Evolutionary conservation across 495 filamentous ascomycete species (phyloP), one percentile per base, ranked within the genome.

Genomic region (Penicillium samsonianum): DNA sequence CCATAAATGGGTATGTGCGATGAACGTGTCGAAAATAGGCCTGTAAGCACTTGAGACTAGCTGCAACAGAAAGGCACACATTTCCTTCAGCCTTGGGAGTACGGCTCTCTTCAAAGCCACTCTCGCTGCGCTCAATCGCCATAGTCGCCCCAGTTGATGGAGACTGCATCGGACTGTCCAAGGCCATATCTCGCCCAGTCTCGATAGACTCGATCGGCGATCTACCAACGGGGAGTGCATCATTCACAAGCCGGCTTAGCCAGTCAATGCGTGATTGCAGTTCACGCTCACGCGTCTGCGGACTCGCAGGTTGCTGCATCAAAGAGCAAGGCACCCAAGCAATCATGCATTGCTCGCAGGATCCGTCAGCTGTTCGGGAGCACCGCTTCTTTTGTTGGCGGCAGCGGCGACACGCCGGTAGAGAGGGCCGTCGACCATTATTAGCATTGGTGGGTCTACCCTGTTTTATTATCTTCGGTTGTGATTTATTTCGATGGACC

Each of bases 21-120:
- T 67, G 57, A 30, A 67, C 64, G 40, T 67, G 61, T 19, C 64
- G 64, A 40, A 67, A 67, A 50, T 67, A 67, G 10, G 64, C 64
- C 16, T 67, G 53, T 12, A 67, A 46, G 22, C 45, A 57, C 22
- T 44, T 57, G 25, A 46, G 33, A 11, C 46, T 35, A 4, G 28
- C 45, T 35, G 45, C 17, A 20, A 57, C 46, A 10, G 46, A 43
- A 17, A 57, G 31, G 11, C 22, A 5, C 22, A 14, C 31, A 7
- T 55, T 37, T 2, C 19, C 42, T 12, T 60, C 44, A 14, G 20
- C 0, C 20, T 57, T 50, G 22, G 22, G 4, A 40, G 30, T 47
- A 40, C 6, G 30, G 8, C 28, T 47, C 16, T 30, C 44, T 4
- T 49, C 45, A 4, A 14, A 31, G 12, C 19, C 41, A 23, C 26